Base-by-base conservation (phyloP, 495 filamentous ascomycete species). In the Neurospora hispaniola region DNA sequence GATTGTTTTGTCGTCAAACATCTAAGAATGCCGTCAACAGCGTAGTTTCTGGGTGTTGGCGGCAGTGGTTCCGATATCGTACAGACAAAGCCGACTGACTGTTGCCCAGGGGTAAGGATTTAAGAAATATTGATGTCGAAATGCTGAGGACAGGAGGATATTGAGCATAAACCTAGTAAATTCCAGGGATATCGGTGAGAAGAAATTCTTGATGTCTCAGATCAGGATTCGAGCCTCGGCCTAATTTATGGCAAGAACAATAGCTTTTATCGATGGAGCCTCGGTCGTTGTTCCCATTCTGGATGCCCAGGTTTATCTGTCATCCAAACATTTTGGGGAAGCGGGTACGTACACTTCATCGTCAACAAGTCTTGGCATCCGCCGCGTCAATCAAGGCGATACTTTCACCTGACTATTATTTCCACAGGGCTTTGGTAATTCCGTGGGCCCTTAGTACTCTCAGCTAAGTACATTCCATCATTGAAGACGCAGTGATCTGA, bases 201-300 rank as follows among this genome's bases (percentile, higher is more conserved):
- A 38, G 39, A 2, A 7, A 35, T 31, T 62, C 12, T 12, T 4
- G 3, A 66, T 7, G 2, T 16, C 31, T 14, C 5, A 31, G 14
- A 31, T 18, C 12, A 16, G 27, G 12, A 35, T 7, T 35, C 6
- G 14, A 35, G 27, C 54, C 23, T 35, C 54, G 54, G 54, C 27
- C 6, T 6, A 66, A 66, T 6, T 18, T 35, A 16, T 66, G 54
- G 54, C 54, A 66, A 35, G 54, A 38, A 1, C 27, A 31, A 1
- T 14, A 31, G 6, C 14, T 66, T 66, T 18, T 35, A 35, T 35
- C 35, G 27, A 9, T 66, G 27, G 54, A 66, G 27, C 16, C 54
- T 66, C 54, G 54, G 54, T 66, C 70, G 69, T 69, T 39, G 44
- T 71, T 42, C 42, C 48, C 75, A 77, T 70, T 10, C 42, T 46